Percentiles rank a stretch among this genome's conserved stretches.
Evolutionary conservation across 2,329 filamentous ascomycete genomes (phyloP).

Genomic region (Alternaria brassicae): DNA sequence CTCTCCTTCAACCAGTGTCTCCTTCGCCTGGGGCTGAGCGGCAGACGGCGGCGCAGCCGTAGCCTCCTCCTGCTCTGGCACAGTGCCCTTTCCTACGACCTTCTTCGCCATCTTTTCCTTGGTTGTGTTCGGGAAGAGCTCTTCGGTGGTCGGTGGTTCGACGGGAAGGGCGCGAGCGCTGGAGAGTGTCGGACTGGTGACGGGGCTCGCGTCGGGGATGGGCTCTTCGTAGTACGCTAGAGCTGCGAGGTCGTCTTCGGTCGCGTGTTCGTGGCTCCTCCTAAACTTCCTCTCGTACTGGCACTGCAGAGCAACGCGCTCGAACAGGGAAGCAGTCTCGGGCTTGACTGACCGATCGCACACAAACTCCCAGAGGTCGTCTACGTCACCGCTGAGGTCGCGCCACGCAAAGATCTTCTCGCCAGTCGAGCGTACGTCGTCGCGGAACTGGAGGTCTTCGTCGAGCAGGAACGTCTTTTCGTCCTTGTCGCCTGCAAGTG

Average conservation of each 20-base stretch:
- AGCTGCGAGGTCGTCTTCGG: slow-evolving; percentile 78
- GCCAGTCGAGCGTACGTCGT: slow-evolving; percentile 78
- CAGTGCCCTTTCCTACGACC: slow-evolving; percentile 43
- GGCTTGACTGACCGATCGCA: slow-evolving; percentile 78
- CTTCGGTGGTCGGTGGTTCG: slow-evolving; percentile 39
- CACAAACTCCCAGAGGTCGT: slow-evolving; percentile 97
- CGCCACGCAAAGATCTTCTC: slow-evolving; percentile 93
- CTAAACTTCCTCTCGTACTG: slow-evolving; percentile 98
- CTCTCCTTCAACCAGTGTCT: slow-evolving; percentile 75
- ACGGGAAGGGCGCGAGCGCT: slow-evolving; percentile 47
- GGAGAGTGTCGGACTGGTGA: slow-evolving; percentile 56
- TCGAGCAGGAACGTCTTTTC: slow-evolving; percentile 98
- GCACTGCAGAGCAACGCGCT: slow-evolving; percentile 84
- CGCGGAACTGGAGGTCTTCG: slow-evolving; percentile 85
- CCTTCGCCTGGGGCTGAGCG: slow-evolving; percentile 70
- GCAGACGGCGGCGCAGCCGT: slow-evolving; percentile 67
- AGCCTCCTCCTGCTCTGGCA: slow-evolving; percentile 52
- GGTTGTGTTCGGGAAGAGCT: slow-evolving; percentile 47
- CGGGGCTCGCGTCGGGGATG: slow-evolving; percentile 66
- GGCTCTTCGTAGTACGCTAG: slow-evolving; percentile 77
- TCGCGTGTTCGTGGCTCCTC: slow-evolving; percentile 78
- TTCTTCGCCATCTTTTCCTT: slow-evolving; percentile 54
- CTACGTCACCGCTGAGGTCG: slow-evolving; percentile 89
- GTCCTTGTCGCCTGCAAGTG: slow-evolving; percentile 82
- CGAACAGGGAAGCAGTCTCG: slow-evolving; percentile 79